Evolutionary conservation across 805 yeast genomes (phyloP).

Genomic region (Candida silvicultrix): DNA sequence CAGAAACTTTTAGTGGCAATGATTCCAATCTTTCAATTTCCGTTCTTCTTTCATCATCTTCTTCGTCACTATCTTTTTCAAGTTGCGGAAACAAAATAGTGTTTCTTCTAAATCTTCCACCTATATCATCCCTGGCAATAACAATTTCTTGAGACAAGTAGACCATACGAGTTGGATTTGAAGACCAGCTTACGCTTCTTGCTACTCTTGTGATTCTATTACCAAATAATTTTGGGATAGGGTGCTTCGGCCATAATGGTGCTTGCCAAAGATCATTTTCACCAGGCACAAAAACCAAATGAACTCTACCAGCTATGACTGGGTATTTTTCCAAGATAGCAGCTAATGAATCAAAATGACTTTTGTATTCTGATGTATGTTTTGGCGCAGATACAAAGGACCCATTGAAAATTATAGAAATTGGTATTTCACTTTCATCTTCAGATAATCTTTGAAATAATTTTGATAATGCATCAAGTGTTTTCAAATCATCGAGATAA

Average conservation of each 20-base stretch:
- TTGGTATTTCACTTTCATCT: slow-evolving; percentile 45
- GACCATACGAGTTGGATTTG: slow-evolving; percentile 75
- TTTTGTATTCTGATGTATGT: slow-evolving; percentile 52
- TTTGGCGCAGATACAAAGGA: slow-evolving; percentile 70
- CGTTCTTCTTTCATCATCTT: slow-evolving; percentile 10
- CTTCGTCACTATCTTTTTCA: slow-evolving; percentile 21
- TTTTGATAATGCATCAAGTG: slow-evolving; percentile 60
- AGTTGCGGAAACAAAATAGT: slow-evolving; percentile 47
- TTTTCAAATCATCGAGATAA: slow-evolving; percentile 51
- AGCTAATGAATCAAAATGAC: slow-evolving; percentile 70
- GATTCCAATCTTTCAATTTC: slow-evolving; percentile 28
- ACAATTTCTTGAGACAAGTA: slow-evolving; percentile 84
- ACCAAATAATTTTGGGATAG: slow-evolving; percentile 68
- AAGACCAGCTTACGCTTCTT: slow-evolving; percentile 48
- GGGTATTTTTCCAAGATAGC: slow-evolving; percentile 55
- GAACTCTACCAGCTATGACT: slow-evolving; percentile 40
- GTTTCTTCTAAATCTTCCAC: slow-evolving; percentile 64
- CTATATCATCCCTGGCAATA: slow-evolving; percentile 65
- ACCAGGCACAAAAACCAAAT: slow-evolving; percentile 79
- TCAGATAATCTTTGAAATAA: slow-evolving; percentile 49
- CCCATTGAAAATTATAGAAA: slow-evolving; percentile 74
- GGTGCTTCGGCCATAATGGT: slow-evolving; percentile 66
- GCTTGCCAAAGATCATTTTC: slow-evolving; percentile 92
- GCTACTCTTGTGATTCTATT: slow-evolving; percentile 56
- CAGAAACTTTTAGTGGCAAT: slow-evolving; percentile 41